Evolutionary conservation across 306 rosid genomes (phyloP).

Genomic region (Hylodesmum podocarpum): DNA sequence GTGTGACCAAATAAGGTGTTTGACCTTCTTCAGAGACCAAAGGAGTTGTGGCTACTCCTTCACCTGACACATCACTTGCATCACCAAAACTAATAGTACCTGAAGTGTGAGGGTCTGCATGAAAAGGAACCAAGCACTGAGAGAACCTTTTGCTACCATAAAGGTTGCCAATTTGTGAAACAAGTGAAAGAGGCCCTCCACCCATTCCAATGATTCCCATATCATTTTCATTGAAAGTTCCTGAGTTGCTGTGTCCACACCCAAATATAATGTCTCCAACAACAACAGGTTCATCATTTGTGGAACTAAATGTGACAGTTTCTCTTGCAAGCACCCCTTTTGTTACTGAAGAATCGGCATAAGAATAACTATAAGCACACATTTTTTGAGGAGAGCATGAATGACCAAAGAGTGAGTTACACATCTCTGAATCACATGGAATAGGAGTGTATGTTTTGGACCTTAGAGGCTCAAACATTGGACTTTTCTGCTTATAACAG

Average conservation of each 20-base stretch:
- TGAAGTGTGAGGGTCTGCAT: slow-evolving; percentile 41
- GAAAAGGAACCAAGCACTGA: slow-evolving; percentile 57
- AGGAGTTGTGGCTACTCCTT: slow-evolving; percentile 55
- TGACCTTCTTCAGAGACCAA: slow-evolving; percentile 43
- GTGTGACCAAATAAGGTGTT: slow-evolving; percentile 49
- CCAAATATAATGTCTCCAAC: slow-evolving; percentile 46
- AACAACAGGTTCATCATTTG: slow-evolving; percentile 13
- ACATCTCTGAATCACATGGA: slow-evolving; percentile 48
- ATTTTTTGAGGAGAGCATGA: slow-evolving; percentile 43
- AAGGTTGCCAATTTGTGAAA: slow-evolving; percentile 47
- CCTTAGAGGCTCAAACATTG: slow-evolving; percentile 44
- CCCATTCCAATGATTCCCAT: slow-evolving; percentile 65
- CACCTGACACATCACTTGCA: slow-evolving; percentile 53
- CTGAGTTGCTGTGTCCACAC: slow-evolving; percentile 55
- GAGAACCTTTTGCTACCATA: slow-evolving; percentile 55
- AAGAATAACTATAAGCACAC: slow-evolving; percentile 46
- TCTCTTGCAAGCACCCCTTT: slow-evolving; percentile 52
- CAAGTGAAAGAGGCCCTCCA: slow-evolving; percentile 56
- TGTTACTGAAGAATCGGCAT: slow-evolving; percentile 40
- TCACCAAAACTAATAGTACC: slow-evolving; percentile 54
- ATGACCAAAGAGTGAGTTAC: slow-evolving; percentile 21
- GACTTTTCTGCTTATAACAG: slow-evolving; percentile 52
- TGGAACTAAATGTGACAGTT: slow-evolving; percentile 31
- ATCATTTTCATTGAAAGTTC: slow-evolving; percentile 53
- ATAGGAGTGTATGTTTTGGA: slow-evolving; percentile 45